A percentile compares a stretch with the other conserved stretches of the same genome.
These are phyloP conservation scores for Gaeumannomyces sp. DNA, from an alignment of 2,329 filamentous ascomycete genomes.

Conservation along the genomic window DNA sequence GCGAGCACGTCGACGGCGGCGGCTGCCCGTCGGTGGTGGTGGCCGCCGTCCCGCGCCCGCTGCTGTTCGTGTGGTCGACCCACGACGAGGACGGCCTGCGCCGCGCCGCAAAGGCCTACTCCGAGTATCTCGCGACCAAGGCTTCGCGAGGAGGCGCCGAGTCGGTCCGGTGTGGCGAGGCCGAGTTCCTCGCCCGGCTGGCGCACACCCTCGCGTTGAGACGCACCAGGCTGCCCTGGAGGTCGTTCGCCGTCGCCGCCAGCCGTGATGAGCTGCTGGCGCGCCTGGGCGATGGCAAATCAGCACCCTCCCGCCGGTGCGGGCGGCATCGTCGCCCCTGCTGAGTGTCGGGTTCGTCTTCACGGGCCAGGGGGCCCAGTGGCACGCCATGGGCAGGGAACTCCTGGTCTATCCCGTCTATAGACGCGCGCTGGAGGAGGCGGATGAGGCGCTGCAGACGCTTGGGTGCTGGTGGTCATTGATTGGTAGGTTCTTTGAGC, in stretches of 20 bases:
- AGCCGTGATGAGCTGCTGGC: not conserved
- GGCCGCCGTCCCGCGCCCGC: not conserved
- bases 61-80: conserved; percentile 16
- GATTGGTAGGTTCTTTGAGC: not conserved
- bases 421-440: not conserved
- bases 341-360: conserved; percentile 21
- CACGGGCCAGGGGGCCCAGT: conserved; percentile 30
- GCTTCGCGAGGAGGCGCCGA: conserved; percentile 11
- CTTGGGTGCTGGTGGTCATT: conserved; percentile 11
- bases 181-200: conserved; percentile 10
- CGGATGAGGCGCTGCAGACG: not conserved
- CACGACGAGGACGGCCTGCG: conserved; percentile 16
- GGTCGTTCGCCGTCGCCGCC: conserved; percentile 2
- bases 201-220: conserved; percentile 15
- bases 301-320: not conserved
- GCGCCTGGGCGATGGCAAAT: not conserved
- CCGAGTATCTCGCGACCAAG: conserved; percentile 16
- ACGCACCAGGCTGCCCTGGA: conserved; percentile 12
- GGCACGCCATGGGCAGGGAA: conserved; percentile 22
- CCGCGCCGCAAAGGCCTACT: conserved; percentile 11
- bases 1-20: not conserved
- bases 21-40: not conserved
- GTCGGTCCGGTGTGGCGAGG: conserved; percentile 10
- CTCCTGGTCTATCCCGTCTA: conserved; percentile 11
- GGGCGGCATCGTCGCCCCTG: not conserved